Evolutionary conservation across 257 asterid species (phyloP), one percentile per base, ranked within the genome.

Genomic region (Mentha longifolia): DNA sequence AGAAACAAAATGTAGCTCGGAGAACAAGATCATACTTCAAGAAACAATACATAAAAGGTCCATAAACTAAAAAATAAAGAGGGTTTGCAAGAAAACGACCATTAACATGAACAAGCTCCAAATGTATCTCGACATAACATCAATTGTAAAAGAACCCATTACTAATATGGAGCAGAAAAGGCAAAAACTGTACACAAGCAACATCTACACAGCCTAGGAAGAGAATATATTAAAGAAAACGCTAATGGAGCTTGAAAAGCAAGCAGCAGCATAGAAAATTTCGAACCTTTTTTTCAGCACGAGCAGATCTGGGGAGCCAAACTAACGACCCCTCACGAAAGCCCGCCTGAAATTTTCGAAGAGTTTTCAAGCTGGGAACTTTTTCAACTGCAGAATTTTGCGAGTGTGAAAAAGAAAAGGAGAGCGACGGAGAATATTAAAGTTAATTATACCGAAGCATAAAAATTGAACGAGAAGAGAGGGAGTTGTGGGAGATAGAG

Each of bases 271-370:
- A 37, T 15, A 4, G 49, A 73, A 67, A 52, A 19, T 13, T 19
- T 14, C 69, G 51, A 39, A 76, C 85, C 81, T 67, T 63, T 22
- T 28, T 7, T 9, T 10, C 58, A 68, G 59, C 39, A 35, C 39
- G 60, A 67, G 64, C 74, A 71, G 86, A 78, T 74, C 89, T 79
- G 70, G 42, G 75, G 65, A 70, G 77, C 67, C 63, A 49, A 66
- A 70, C 9, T n/a, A n/a, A 16, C 17, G 59, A 28, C 78, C 64
- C 75, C 56, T 69, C 52, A 19, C 52, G 22, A 10, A 68, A 35
- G 52, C 77, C 64, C 76, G 66, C 72, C 72, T 43, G 45, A 45
- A 56, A 19, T 10, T 60, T 54, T 37, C 68, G 8, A 50, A 30
- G 39, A 17, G n/a, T 62, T 71, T n/a, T 35, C 67, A 81, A 76